A percentile compares a stretch with the other conserved stretches of the same genome.
These are phyloP conservation scores for Aspergillus heteromorphus DNA, from an alignment of 495 filamentous ascomycete species.

Conservation along the genomic window DNA sequence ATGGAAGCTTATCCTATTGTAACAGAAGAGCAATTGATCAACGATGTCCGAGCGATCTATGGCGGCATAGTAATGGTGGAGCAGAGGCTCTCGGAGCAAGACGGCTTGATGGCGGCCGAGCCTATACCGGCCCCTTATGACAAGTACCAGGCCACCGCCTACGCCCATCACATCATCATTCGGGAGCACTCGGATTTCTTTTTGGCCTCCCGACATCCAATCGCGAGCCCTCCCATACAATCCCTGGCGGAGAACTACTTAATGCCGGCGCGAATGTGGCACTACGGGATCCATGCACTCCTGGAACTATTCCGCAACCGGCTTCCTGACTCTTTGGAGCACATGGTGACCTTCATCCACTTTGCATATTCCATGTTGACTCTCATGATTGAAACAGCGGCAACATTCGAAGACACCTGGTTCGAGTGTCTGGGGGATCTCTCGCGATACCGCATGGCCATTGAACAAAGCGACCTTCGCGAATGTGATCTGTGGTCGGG, in stretches of 20 bases:
- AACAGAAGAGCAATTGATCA: slow-evolving; percentile 66
- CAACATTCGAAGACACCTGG: slow-evolving; percentile 78
- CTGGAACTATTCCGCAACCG: slow-evolving; percentile 66
- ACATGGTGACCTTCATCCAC: slow-evolving; percentile 79
- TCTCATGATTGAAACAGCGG: slow-evolving; percentile 68
- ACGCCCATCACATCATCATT: slow-evolving; percentile 64
- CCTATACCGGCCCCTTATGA: slow-evolving; percentile 46
- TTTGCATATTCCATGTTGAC: slow-evolving; percentile 79
- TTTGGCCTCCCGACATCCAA: slow-evolving; percentile 69
- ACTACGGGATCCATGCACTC: slow-evolving; percentile 74
- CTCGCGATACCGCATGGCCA: slow-evolving; percentile 68
- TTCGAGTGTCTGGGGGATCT: slow-evolving; percentile 85
- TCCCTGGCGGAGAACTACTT: slow-evolving; percentile 61
- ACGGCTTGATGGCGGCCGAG: slow-evolving; percentile 50
- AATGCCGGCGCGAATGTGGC: slow-evolving; percentile 84
- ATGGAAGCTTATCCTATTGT: slow-evolving; percentile 59
- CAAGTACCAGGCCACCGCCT: slow-evolving; percentile 70
- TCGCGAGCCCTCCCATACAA: slow-evolving; percentile 53
- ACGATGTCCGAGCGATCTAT: slow-evolving; percentile 69
- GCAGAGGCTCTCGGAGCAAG: slow-evolving; percentile 69
- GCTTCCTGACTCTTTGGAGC: slow-evolving; percentile 64
- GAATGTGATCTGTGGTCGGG: slow-evolving; percentile 76
- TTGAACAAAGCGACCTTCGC: slow-evolving; percentile 64
- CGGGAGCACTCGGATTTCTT: slow-evolving; percentile 83
- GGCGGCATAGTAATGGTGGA: slow-evolving; percentile 74